A percentile compares a stretch with the other conserved stretches of the same genome.
phyloP scores from a whole-genome alignment of 2,329 filamentous ascomycete genomes.

The Fonsecaea nubica region DNA sequence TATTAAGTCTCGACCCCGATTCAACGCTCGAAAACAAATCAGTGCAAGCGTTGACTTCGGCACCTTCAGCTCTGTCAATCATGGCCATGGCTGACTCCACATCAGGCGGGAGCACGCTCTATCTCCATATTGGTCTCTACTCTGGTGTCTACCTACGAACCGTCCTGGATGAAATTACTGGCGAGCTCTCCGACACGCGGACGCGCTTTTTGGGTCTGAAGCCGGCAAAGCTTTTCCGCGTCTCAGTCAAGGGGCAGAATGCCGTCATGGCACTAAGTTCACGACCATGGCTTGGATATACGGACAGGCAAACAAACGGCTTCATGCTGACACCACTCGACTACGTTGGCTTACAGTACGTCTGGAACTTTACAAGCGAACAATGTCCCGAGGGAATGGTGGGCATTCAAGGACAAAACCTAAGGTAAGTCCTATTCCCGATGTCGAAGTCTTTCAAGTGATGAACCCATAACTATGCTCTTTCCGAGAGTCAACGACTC shows the following conservation, averaged over 20 bases:
- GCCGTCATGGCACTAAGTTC: slow-evolving; percentile 90
- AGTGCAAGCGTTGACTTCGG: slow-evolving; percentile 88
- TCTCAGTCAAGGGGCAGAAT: slow-evolving; percentile 83
- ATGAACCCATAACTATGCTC: slow-evolving; percentile 66
- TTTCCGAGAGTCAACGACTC: slow-evolving; percentile 45
- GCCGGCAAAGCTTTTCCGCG: slow-evolving; percentile 85
- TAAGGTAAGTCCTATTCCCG: slow-evolving; percentile 66
- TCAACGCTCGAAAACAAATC: slow-evolving; percentile 91
- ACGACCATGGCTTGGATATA: slow-evolving; percentile 94
- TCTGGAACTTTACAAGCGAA: slow-evolving; percentile 95
- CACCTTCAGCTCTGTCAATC: slow-evolving; percentile 85
- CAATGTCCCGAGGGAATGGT: slow-evolving; percentile 94
- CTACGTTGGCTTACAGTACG: slow-evolving; percentile 87
- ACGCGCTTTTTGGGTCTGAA: slow-evolving; percentile 94
- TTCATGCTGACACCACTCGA: slow-evolving; percentile 93
- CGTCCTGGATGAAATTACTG: slow-evolving; percentile 91
- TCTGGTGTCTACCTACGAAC: slow-evolving; percentile 96
- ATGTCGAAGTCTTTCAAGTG: slow-evolving; percentile 51
- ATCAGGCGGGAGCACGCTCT: slow-evolving; percentile 84
- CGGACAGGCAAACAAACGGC: slow-evolving; percentile 81
- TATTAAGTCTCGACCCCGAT: slow-evolving; percentile 87
- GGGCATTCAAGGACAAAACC: slow-evolving; percentile 84
- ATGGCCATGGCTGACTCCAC: slow-evolving; percentile 96
- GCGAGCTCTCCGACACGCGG: slow-evolving; percentile 91
- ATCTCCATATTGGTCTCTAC: slow-evolving; percentile 93